Evolutionary conservation across 164 flowering plant genomes (phyloP).

Genomic region (Nymphaea colorata): DNA sequence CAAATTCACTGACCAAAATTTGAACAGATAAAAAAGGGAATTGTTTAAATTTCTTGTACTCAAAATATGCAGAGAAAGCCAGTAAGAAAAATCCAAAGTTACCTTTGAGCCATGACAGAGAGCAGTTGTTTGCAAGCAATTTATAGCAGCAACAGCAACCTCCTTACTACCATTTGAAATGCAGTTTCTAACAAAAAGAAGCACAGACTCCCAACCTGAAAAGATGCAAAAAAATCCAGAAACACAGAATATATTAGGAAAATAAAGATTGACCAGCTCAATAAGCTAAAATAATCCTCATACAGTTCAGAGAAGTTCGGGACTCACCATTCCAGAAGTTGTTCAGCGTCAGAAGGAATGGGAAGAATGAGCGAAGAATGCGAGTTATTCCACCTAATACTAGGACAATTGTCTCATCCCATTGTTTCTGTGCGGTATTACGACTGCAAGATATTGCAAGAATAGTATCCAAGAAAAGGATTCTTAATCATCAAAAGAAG

Average conservation of each 20-base stretch:
- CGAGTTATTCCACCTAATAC: slow-evolving; percentile 91
- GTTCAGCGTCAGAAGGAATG: slow-evolving; percentile 45
- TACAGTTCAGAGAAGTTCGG: not conserved
- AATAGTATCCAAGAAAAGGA: not conserved
- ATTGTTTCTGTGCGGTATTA: slow-evolving; percentile 95
- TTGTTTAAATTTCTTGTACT: no score
- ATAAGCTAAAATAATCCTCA: no score
- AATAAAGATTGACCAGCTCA: no score
- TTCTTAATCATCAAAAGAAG: not conserved
- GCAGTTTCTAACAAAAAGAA: slow-evolving; percentile 59
- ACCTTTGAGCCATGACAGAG: slow-evolving; percentile 83
- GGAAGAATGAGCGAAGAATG: slow-evolving; percentile 81
- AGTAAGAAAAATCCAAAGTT: slow-evolving; percentile 4
- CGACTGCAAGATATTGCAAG: slow-evolving; percentile 45
- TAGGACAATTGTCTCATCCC: slow-evolving; percentile 97
- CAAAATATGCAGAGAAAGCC: no score
- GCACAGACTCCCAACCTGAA: slow-evolving; percentile 92
- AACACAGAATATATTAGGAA: no score
- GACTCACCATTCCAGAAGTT: slow-evolving; percentile 76
- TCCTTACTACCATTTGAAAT: slow-evolving; percentile 87
- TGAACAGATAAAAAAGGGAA: no score
- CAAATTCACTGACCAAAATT: no score
- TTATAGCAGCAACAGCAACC: slow-evolving; percentile 89
- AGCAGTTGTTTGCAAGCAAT: slow-evolving; percentile 80
- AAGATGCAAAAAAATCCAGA: not conserved